Conservation (phyloP, 2,329 filamentous ascomycete genomes). For the Arthroderma sp. region DNA sequence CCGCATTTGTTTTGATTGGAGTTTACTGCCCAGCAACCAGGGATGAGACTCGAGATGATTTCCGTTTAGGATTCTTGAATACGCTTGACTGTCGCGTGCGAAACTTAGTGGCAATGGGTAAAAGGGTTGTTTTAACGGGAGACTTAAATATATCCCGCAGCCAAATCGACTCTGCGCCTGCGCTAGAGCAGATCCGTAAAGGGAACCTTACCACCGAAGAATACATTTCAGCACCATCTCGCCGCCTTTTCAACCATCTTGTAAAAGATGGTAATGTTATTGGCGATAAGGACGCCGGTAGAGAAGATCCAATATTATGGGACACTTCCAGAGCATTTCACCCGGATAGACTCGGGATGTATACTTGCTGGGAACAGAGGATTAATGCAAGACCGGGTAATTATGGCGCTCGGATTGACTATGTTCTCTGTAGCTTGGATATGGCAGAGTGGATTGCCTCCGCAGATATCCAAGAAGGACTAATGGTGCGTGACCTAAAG, state of each 20-base stretch:
- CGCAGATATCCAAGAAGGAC: conserved; percentile 79
- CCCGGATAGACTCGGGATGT: conserved; percentile 73
- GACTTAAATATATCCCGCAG: conserved; percentile 70
- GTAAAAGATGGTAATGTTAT: conserved; percentile 57
- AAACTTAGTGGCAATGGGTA: conserved; percentile 67
- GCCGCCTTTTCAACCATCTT: conserved; percentile 76
- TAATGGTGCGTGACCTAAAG: conserved; percentile 43
- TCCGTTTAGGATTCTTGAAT: conserved; percentile 65
- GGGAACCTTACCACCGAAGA: conserved; percentile 54
- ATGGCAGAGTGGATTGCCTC: conserved; percentile 70
- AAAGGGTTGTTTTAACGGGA: conserved; percentile 72
- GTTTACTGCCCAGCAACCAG: conserved; percentile 85
- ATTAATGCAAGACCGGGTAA: conserved; percentile 94
- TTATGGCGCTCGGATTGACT: conserved; percentile 86
- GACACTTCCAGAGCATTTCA: conserved; percentile 77
- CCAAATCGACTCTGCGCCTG: conserved; percentile 62
- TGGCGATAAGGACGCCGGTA: conserved; percentile 53
- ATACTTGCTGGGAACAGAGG: conserved; percentile 91
- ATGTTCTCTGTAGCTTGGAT: conserved; percentile 67
- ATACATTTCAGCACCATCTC: conserved; percentile 58
- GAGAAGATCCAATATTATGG: conserved; percentile 60
- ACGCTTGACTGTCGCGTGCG: conserved; percentile 72
- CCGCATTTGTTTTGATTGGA: conserved; percentile 83
- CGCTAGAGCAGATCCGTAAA: conserved; percentile 58
- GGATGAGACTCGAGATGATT: conserved; percentile 70